phyloP scores from a whole-genome alignment of 2,329 filamentous ascomycete species.

The Claviceps monticola region DNA sequence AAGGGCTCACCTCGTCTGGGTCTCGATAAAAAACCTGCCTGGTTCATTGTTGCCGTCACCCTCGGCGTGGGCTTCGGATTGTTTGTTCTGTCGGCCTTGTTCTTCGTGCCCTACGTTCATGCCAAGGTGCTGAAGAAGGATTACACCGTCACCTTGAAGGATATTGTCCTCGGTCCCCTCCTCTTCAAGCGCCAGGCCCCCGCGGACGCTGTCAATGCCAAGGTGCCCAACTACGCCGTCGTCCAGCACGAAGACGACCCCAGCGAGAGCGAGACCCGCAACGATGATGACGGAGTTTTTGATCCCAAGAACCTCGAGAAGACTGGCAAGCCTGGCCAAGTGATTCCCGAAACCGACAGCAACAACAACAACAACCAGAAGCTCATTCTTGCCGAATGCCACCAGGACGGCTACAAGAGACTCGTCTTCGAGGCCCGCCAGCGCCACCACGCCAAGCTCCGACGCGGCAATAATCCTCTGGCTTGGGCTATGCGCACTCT shows the following conservation, averaged over 20 bases:
- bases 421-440: constrained; percentile 42
- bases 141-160: constrained; percentile 47
- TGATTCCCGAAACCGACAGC: constrained; percentile 23
- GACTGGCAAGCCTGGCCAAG: constrained; percentile 4
- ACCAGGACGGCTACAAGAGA: constrained; percentile 44
- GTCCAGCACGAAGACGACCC: constrained; percentile 48
- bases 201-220: constrained; percentile 36
- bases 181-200: constrained; percentile 46
- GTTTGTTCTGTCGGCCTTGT: constrained; percentile 43
- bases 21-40: constrained; percentile 50
- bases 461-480: constrained; percentile 50
- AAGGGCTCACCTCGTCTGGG: constrained; percentile 61
- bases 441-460: constrained; percentile 48
- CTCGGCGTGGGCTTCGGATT: constrained; percentile 50
- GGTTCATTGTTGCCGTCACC: constrained; percentile 54
- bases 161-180: constrained; percentile 47
- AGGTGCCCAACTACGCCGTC: constrained; percentile 64
- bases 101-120: constrained; percentile 62
- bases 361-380: constrained; percentile 30
- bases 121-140: constrained; percentile 56
- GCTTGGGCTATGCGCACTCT: constrained; percentile 73
- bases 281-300: constrained; percentile 10
- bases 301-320: constrained; percentile 12
- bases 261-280: constrained; percentile 13
- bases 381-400: constrained; percentile 30